These are phyloP conservation scores for Entonaema liquescens DNA, from an alignment of 495 filamentous ascomycete species.

Conservation along the genomic window DNA sequence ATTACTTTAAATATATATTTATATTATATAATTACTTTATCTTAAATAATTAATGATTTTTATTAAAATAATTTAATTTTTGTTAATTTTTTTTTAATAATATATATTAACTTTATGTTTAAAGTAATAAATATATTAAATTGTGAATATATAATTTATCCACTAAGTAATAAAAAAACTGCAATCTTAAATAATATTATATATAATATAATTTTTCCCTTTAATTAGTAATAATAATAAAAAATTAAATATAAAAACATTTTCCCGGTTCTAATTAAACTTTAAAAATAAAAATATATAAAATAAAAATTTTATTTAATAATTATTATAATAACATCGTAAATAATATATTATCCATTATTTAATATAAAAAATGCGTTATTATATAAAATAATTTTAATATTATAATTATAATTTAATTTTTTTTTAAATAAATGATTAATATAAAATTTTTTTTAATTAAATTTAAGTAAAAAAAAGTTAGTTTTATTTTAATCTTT, in stretches of 20 bases:
- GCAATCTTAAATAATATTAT: not conserved
- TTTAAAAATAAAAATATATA: not conserved
- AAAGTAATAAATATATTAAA: not conserved
- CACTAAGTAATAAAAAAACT: not conserved
- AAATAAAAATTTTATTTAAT: not conserved
- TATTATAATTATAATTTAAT: too few relatives aligned
- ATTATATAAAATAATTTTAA: too few relatives aligned
- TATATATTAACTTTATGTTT: not conserved
- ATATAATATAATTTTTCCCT: not conserved
- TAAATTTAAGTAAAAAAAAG: too few relatives aligned
- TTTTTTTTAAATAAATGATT: too few relatives aligned
- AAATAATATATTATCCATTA: too few relatives aligned
- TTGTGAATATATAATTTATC: not conserved
- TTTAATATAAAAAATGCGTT: too few relatives aligned
- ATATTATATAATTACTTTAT: slow-evolving; percentile 10
- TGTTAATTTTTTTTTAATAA: too few relatives aligned
- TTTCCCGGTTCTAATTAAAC: not conserved
- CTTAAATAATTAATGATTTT: not conserved
- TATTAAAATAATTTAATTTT: too few relatives aligned
- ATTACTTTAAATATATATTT: too few relatives aligned
- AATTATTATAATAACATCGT: too few relatives aligned
- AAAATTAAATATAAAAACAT: not conserved
- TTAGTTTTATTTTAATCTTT: too few relatives aligned
- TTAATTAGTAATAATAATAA: not conserved
- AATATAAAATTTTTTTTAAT: too few relatives aligned